Evolutionary conservation across 1,284 basidiomycete species (phyloP).

Genomic region (Cryptococcus wingfieldii): DNA sequence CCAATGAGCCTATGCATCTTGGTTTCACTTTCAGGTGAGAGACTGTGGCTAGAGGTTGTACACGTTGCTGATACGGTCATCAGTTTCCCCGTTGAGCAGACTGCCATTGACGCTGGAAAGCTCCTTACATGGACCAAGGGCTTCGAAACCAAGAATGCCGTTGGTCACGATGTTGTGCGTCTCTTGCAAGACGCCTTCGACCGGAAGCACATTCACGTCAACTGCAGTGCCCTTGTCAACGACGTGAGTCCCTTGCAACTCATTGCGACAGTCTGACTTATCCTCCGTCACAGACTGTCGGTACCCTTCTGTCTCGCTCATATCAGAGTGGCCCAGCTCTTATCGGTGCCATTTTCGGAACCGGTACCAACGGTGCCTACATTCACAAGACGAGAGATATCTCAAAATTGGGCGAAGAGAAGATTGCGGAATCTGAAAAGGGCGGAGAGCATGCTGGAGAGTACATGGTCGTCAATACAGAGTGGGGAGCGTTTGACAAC

Average conservation of each 20-base stretch:
- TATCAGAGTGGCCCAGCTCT: slow-evolving; percentile 86
- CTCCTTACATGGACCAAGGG: slow-evolving; percentile 98
- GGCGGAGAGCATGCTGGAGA: slow-evolving; percentile 54
- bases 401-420: slow-evolving; percentile 66
- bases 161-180: slow-evolving; percentile 87
- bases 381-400: slow-evolving; percentile 82
- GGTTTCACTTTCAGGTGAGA: slow-evolving; percentile 78
- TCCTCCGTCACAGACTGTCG: slow-evolving; percentile 70
- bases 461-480: slow-evolving; percentile 92
- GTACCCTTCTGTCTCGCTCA: slow-evolving; percentile 84
- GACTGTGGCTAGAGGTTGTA: background rate
- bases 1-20: slow-evolving; percentile 62
- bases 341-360: slow-evolving; percentile 88
- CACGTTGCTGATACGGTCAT: background rate
- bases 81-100: slow-evolving; percentile 93
- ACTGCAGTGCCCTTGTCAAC: slow-evolving; percentile 91
- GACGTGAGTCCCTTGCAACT: slow-evolving; percentile 60
- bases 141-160: slow-evolving; percentile 81
- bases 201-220: slow-evolving; percentile 87
- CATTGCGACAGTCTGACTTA: background rate
- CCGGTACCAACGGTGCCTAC: slow-evolving; percentile 97
- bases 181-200: slow-evolving; percentile 91
- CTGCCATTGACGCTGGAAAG: slow-evolving; percentile 80
- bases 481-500: slow-evolving; percentile 97
- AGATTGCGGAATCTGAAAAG: slow-evolving; percentile 53